Percentiles rank a stretch among this genome's conserved stretches.
These are phyloP conservation scores for Amanita pallidorosea DNA, from an alignment of 768 basidiomycete genomes.

Conservation along the genomic window DNA sequence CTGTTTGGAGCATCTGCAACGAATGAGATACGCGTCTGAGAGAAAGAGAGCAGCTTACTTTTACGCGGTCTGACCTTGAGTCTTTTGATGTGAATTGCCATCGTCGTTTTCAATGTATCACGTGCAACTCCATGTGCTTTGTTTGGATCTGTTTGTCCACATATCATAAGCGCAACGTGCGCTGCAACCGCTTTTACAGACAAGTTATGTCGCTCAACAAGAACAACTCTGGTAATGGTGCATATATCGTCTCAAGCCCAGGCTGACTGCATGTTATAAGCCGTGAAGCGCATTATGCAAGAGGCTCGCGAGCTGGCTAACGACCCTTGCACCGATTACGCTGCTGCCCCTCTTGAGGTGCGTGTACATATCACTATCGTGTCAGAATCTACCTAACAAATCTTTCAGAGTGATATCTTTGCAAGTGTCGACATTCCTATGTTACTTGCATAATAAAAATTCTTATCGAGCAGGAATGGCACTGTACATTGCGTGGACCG, in stretches of 20 bases:
- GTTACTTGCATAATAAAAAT: not conserved
- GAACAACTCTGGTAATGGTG: conserved; percentile 68
- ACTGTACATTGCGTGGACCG: conserved; percentile 91
- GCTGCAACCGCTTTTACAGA: conserved; percentile 7
- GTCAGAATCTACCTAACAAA: not conserved
- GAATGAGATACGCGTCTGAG: conserved; percentile 4
- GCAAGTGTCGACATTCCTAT: conserved; percentile 28
- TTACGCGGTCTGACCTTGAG: conserved; percentile 75
- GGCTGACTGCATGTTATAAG: conserved; percentile 23
- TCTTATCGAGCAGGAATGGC: conserved; percentile 60
- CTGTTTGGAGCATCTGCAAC: conserved; percentile 32
- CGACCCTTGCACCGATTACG: conserved; percentile 80
- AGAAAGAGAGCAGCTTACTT: conserved; percentile 29
- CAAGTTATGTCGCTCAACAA: conserved; percentile 48
- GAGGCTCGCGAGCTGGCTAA: conserved; percentile 84
- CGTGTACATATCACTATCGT: conserved; percentile 7
- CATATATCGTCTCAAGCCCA: not conserved
- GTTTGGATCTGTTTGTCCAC: conserved; percentile 8
- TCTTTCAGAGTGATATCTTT: conserved; percentile 75
- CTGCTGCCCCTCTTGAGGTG: conserved; percentile 75
- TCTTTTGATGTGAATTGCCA: conserved; percentile 66
- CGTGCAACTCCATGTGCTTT: conserved; percentile 9
- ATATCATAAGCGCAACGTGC: conserved; percentile 5
- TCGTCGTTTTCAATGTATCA: conserved; percentile 8
- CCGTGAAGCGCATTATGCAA: conserved; percentile 95